Percentiles rank a stretch among this genome's conserved stretches.
Conservation (phyloP, 805 yeast species). For the Metschnikowia arizonensis region DNA sequence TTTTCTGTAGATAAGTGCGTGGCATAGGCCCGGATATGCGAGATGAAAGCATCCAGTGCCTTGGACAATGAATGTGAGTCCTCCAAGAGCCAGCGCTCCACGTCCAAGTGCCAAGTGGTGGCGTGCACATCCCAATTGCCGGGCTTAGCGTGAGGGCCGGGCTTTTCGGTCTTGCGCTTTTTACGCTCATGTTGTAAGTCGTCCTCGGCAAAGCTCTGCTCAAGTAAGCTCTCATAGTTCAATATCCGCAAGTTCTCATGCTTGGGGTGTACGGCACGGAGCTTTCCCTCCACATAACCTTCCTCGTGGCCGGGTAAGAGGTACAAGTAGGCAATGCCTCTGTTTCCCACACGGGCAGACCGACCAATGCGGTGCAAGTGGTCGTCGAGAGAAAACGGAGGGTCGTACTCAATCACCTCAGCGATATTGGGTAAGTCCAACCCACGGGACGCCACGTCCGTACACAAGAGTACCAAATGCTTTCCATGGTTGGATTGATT, state of each 20-base stretch:
- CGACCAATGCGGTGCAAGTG: constrained; percentile 96
- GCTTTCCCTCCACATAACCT: constrained; percentile 59
- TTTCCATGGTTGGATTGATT: constrained; percentile 25
- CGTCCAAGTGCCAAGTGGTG: constrained; percentile 90
- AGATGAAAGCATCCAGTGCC: constrained; percentile 79
- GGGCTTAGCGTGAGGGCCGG: constrained; percentile 32
- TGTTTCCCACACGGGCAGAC: constrained; percentile 94
- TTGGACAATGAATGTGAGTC: constrained; percentile 54
- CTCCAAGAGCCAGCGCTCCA: constrained; percentile 84
- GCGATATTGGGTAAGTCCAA: constrained; percentile 85
- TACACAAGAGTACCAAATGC: constrained; percentile 76
- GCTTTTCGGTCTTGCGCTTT: constrained; percentile 9
- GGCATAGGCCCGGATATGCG: constrained; percentile 93
- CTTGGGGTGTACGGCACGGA: constrained; percentile 38
- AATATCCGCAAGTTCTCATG: constrained; percentile 30
- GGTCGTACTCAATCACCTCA: constrained; percentile 87
- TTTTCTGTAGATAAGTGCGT: constrained; percentile 86
- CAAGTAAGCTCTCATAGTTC: constrained; percentile 32
- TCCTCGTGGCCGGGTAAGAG: constrained; percentile 89
- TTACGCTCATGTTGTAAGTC: constrained; percentile 22
- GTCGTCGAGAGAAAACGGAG: constrained; percentile 91
- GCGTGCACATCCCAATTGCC: constrained; percentile 87
- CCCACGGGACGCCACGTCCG: constrained; percentile 98
- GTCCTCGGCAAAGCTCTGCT: constrained; percentile 41
- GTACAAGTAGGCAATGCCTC: constrained; percentile 74